Evolutionary conservation across 108 stramenopile species (phyloP).

Genomic region (Skeletonema marinoi): DNA sequence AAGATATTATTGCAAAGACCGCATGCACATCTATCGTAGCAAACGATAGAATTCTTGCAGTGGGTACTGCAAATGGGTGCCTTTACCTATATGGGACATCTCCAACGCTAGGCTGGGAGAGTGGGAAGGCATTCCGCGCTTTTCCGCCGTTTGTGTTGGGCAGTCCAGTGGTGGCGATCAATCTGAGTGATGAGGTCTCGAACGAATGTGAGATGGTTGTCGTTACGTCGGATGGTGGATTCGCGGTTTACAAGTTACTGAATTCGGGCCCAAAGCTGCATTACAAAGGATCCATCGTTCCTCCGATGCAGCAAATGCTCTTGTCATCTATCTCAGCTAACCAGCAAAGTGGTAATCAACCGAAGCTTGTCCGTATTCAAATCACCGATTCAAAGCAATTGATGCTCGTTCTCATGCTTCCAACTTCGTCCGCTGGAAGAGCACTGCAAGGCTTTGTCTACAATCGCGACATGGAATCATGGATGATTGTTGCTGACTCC

Average conservation of each 20-base stretch:
- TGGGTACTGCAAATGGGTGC: slow-evolving; percentile 78
- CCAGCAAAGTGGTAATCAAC: slow-evolving; percentile 34
- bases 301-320: slow-evolving; percentile 82
- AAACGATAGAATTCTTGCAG: slow-evolving; percentile 51
- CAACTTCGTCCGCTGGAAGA: slow-evolving; percentile 44
- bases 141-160: slow-evolving; percentile 79
- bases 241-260: slow-evolving; percentile 62
- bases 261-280: slow-evolving; percentile 38
- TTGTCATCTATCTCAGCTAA: slow-evolving; percentile 35
- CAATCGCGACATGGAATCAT: slow-evolving; percentile 64
- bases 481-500: slow-evolving; percentile 82
- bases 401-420: slow-evolving; percentile 63
- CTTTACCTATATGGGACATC: slow-evolving; percentile 81
- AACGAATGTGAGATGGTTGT: slow-evolving; percentile 55
- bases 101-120: slow-evolving; percentile 73
- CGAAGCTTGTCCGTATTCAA: slow-evolving; percentile 69
- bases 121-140: slow-evolving; percentile 68
- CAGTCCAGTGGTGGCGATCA: slow-evolving; percentile 58
- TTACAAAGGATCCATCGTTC: slow-evolving; percentile 77
- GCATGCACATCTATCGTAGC: slow-evolving; percentile 70
- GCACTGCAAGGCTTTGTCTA: slow-evolving; percentile 82
- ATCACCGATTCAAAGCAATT: slow-evolving; percentile 68
- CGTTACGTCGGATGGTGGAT: slow-evolving; percentile 71
- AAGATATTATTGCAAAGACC: slow-evolving; percentile 69
- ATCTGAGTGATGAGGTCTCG: not conserved